phyloP scores from a whole-genome alignment of 257 asterid species.

The Nicotiana undulata region DNA sequence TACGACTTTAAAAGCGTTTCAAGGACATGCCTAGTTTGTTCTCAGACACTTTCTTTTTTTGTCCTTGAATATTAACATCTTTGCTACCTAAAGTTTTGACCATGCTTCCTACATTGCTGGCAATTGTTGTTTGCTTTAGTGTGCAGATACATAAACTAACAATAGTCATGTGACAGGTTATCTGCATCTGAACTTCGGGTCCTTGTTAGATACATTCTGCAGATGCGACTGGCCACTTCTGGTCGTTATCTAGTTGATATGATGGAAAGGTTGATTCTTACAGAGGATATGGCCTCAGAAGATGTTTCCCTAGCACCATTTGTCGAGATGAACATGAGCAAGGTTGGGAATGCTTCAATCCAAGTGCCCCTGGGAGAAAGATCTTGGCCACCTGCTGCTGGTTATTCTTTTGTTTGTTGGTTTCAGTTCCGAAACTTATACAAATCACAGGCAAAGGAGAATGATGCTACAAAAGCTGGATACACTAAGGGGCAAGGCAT shows the following conservation, averaged over 20 bases:
- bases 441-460: constrained; percentile 55
- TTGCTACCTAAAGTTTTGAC: background rate
- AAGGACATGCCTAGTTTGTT: background rate
- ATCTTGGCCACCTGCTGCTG: constrained; percentile 99
- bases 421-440: constrained; percentile 75
- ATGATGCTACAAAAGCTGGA: constrained; percentile 59
- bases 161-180: constrained; percentile 49
- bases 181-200: constrained; percentile 78
- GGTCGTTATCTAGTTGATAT: constrained; percentile 77
- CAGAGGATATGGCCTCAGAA: constrained; percentile 72
- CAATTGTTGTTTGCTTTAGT: background rate
- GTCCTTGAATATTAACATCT: background rate
- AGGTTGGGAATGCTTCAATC: constrained; percentile 86
- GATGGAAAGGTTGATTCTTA: constrained; percentile 82
- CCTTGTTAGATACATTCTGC: constrained; percentile 84
- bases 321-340: constrained; percentile 94
- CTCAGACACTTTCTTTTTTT: background rate
- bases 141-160: background rate
- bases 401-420: constrained; percentile 98
- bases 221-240: constrained; percentile 56
- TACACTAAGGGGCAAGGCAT: constrained; percentile 39
- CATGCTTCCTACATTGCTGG: constrained; percentile 2
- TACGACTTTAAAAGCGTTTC: background rate
- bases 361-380: constrained; percentile 99
- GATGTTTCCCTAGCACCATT: constrained; percentile 91